Evolutionary conservation across 139 green algal species (phyloP).

Genomic region (Mychonastes homosphaera): DNA sequence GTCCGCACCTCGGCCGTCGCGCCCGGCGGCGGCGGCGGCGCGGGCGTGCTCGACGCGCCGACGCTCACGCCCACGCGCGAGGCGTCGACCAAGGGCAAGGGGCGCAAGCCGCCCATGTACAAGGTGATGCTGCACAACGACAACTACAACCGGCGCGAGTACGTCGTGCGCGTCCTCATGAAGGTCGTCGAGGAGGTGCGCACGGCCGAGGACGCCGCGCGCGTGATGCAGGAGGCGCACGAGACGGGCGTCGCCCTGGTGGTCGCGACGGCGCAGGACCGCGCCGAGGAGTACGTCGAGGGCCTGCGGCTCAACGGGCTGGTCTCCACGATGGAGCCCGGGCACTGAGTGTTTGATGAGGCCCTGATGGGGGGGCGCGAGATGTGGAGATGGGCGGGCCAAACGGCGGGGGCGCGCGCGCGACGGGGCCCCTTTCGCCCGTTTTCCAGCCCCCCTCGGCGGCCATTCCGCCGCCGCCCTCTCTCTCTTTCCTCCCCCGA

Average conservation of each 20-base stretch:
- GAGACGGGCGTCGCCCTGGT: conserved; percentile 71
- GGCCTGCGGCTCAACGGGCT: conserved; percentile 72
- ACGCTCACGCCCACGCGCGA: conserved; percentile 2
- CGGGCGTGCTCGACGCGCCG: conserved; percentile 11
- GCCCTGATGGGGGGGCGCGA: too few species aligned
- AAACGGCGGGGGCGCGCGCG: too few species aligned
- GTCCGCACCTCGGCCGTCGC: too few species aligned
- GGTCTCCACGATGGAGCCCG: conserved; percentile 72
- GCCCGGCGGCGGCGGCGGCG: too few species aligned
- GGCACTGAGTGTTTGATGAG: too few species aligned
- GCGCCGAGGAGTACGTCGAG: conserved; percentile 79
- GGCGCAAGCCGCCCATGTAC: conserved; percentile 64
- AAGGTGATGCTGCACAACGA: conserved; percentile 83
- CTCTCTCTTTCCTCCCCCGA: too few species aligned
- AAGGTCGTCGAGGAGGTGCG: conserved; percentile 71
- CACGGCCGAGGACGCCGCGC: not conserved
- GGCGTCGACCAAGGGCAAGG: conserved; percentile 23
- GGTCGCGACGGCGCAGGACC: conserved; percentile 67
- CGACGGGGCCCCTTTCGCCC: too few species aligned
- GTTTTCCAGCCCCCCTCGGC: too few species aligned
- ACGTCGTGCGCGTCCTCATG: conserved; percentile 83
- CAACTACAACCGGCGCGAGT: conserved; percentile 84
- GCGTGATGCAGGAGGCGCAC: conserved; percentile 63
- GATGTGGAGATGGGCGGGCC: too few species aligned
- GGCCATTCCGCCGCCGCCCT: too few species aligned